Base-by-base conservation (phyloP, 169 alveolate genomes). In the Cryptosporidium bovis region DNA sequence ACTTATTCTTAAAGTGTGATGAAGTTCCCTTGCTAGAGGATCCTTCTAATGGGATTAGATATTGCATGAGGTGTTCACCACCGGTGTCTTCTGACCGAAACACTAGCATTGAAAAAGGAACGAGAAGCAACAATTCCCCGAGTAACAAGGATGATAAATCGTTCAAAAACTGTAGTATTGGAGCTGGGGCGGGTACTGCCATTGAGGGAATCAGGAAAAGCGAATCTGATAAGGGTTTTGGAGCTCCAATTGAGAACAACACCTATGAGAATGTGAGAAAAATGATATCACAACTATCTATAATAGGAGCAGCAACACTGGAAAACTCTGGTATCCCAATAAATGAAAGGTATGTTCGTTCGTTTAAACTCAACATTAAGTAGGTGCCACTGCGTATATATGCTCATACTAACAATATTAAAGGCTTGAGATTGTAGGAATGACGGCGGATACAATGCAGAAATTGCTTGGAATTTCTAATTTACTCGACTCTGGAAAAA, bases 11-110 rank as follows among this genome's bases (percentile, higher is more conserved):
- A 16, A 13, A 77, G 87, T 77, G 87, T 40, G 87, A 77, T 20
- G 87, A 77, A 40, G 87, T 77, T 5, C 87, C 87, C 40, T 62
- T 77, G 15, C 56, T 77, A 24, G 87, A 77, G 36, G 87, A 77
- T 20, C 87, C 87, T 20, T 77, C 87, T 5, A 58, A 60, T 62
- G 77, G 87, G 51, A n/a, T 62, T 0, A 77, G 44, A 34, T 77
- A 77, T 46, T 77, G 87, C 44, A 77, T 77, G 87, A 77, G 56
- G 58, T 77, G 87, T n/a, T 77, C 87, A 13, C 87, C 87, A 3
- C 87, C 87, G 1, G 44, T 60, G 18, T 34, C 64, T 53, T n/a
- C 29, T 12, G 12, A 13, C 29, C 7, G 20, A 53, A 53, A 13
- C 29, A 0, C 18, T 13, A 13, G 29, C 29, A 3, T 53, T 5